Percentiles rank a stretch among this genome's conserved stretches.
phyloP scores from a whole-genome alignment of 1,139 yeast species.

The Insectozyma bohioensis region DNA sequence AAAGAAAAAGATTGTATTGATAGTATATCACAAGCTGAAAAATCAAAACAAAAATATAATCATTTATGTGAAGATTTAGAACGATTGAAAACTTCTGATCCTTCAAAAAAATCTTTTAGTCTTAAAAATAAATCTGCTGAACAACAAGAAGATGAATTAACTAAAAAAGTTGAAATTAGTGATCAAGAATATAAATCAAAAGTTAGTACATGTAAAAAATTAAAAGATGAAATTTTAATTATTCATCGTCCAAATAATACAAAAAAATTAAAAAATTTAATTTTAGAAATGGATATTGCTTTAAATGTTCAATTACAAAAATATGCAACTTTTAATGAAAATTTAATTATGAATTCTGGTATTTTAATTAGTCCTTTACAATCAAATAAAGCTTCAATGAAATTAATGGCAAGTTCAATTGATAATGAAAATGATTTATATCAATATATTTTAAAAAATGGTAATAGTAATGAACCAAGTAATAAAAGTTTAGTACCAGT shows the following conservation, averaged over 20 bases:
- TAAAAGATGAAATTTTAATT: conserved; percentile 70
- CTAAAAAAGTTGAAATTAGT: conserved; percentile 75
- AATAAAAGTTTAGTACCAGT: conserved; percentile 54
- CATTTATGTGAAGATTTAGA: conserved; percentile 86
- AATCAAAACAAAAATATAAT: conserved; percentile 80
- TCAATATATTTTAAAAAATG: conserved; percentile 57
- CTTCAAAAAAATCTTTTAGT: conserved; percentile 77
- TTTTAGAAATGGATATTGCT: conserved; percentile 86
- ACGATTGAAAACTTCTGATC: conserved; percentile 76
- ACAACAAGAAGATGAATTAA: conserved; percentile 91
- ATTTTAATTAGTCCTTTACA: conserved; percentile 75
- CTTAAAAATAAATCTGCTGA: conserved; percentile 75
- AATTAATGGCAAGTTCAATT: conserved; percentile 68
- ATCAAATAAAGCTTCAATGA: conserved; percentile 62
- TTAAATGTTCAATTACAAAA: conserved; percentile 84
- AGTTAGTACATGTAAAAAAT: conserved; percentile 69
- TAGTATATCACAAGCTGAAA: conserved; percentile 79
- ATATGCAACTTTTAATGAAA: conserved; percentile 85
- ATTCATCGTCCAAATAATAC: conserved; percentile 78
- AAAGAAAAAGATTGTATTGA: conserved; percentile 84
- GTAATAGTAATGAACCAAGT: conserved; percentile 28
- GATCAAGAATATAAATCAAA: conserved; percentile 82
- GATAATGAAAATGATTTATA: conserved; percentile 84
- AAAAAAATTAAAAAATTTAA: conserved; percentile 69
- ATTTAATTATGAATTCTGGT: conserved; percentile 79